Base-by-base conservation (phyloP, 768 basidiomycete genomes). In the Naganishia antarctica region DNA sequence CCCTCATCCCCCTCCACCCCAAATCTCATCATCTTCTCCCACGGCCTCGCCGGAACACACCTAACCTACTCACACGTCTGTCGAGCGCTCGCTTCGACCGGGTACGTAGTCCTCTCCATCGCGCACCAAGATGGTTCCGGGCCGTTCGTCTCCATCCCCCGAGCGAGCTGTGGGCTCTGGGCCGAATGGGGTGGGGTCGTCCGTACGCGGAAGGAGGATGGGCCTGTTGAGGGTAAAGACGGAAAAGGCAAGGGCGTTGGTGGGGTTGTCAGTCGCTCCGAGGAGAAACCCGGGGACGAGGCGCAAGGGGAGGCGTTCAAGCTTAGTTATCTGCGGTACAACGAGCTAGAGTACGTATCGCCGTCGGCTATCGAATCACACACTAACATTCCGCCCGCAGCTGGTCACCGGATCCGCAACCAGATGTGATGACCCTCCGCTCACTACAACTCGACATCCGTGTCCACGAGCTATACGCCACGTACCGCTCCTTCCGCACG, bases 71-170 rank as follows among this genome's bases (percentile, higher is more conserved):
- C 85, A 84, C 87, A 89, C 74, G 74, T 87, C 64, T 91, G 89
- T 72, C 80, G 83, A 2, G 82, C 83, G 25, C 74, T 92, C 23
- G 91, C 91, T 3, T 84, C 87, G 4, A 81, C 86, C 40, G 91
- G 91, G 1, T 86, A 83, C 65, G 84, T 92, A 4, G 90, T 94
- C 2, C 80, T 90, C 46, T 86, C 89, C 5, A 72, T 92, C 25
- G 89, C 92, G 71, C 91, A 92, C 73, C 82, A 86, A 11, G 91
- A 93, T 73, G 90, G 90, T 0, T 86, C 87, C 3, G 86, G 83
- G 2, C 84, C 85, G 0, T 64, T 75, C 2, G 81, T 79, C 4
- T 81, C 80, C 65, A 75, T 81, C 47, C 77, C 80, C 46, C 78
- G 47, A 3, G 47, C 50, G 18, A 78, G 59, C 70, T 77, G 28